Evolutionary conservation across 371 early-diverging fungal species (phyloP).

Genomic region (Entomophthora muscae): DNA sequence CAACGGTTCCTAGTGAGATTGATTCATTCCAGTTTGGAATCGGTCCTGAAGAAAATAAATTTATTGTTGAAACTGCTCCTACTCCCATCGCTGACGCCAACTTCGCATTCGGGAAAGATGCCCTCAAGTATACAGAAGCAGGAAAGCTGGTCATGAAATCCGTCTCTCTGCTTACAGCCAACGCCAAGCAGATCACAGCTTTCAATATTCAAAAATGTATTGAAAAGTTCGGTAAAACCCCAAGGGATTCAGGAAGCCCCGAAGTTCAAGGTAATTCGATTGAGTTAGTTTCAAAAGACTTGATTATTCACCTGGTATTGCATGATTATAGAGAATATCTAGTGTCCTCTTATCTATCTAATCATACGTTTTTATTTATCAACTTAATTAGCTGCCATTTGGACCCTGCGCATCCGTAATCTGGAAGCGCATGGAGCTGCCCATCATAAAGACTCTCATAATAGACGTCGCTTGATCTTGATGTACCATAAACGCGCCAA

Average conservation of each 20-base stretch:
- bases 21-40: background rate
- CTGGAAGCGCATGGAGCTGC: conserved; percentile 56
- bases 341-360: background rate
- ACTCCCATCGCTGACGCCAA: too few relatives aligned
- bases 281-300: background rate
- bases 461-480: conserved; percentile 56
- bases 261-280: conserved; percentile 72
- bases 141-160: conserved; percentile 61
- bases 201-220: conserved; percentile 61
- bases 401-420: conserved; percentile 78
- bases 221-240: conserved; percentile 54
- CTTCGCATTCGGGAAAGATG: too few relatives aligned
- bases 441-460: conserved; percentile 72
- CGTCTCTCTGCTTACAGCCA: conserved; percentile 58
- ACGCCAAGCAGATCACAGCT: conserved; percentile 45
- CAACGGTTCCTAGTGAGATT: background rate
- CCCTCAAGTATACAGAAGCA: too few relatives aligned
- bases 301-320: too few relatives aligned
- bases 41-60: conserved; percentile 9
- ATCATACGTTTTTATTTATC: conserved; percentile 6
- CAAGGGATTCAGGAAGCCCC: conserved; percentile 78
- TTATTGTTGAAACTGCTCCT: conserved; percentile 12
- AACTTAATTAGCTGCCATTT: conserved; percentile 75
- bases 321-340: too few relatives aligned
- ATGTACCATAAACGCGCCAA: conserved; percentile 66